phyloP scores from a whole-genome alignment of 1,284 basidiomycete species.

The Waitea zeae region DNA sequence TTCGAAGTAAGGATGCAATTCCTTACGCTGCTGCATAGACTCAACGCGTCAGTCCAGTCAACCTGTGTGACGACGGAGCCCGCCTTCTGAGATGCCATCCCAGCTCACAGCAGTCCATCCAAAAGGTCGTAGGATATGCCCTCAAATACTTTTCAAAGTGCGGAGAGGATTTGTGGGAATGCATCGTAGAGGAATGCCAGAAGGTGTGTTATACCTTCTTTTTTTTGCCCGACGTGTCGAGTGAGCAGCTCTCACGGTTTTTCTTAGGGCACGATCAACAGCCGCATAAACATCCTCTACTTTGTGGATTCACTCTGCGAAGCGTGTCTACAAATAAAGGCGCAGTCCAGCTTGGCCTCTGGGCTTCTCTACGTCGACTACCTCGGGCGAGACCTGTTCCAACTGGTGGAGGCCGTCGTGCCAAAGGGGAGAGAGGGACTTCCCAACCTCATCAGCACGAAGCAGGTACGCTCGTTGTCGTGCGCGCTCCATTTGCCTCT shows the following conservation, averaged over 20 bases:
- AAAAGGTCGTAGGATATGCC: conserved; percentile 76
- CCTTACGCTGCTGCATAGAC: conserved; percentile 47
- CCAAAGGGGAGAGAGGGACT: conserved; percentile 69
- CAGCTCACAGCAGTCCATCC: conserved; percentile 79
- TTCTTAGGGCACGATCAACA: conserved; percentile 67
- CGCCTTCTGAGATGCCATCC: conserved; percentile 14
- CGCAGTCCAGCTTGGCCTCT: conserved; percentile 19
- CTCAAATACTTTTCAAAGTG: conserved; percentile 71
- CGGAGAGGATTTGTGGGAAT: conserved; percentile 90
- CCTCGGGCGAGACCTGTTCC: conserved; percentile 53
- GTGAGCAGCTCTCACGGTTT: too few relatives aligned
- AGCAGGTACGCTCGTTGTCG: conserved; percentile 36
- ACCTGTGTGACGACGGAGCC: conserved; percentile 6
- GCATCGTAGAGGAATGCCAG: conserved; percentile 77
- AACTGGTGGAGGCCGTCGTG: conserved; percentile 70
- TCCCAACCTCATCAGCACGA: conserved; percentile 71
- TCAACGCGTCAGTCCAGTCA: conserved; percentile 56
- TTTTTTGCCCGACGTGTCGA: too few relatives aligned
- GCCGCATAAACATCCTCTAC: conserved; percentile 85
- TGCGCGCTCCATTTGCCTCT: not conserved
- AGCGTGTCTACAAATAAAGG: conserved; percentile 48
- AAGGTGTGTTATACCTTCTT: conserved; percentile 53
- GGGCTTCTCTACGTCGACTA: conserved; percentile 59
- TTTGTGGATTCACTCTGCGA: conserved; percentile 83
- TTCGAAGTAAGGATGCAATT: conserved; percentile 87